Percentiles rank a stretch among this genome's conserved stretches.
phyloP scores from a whole-genome alignment of 805 yeast genomes.

The Wickerhamomyces silvicola region DNA sequence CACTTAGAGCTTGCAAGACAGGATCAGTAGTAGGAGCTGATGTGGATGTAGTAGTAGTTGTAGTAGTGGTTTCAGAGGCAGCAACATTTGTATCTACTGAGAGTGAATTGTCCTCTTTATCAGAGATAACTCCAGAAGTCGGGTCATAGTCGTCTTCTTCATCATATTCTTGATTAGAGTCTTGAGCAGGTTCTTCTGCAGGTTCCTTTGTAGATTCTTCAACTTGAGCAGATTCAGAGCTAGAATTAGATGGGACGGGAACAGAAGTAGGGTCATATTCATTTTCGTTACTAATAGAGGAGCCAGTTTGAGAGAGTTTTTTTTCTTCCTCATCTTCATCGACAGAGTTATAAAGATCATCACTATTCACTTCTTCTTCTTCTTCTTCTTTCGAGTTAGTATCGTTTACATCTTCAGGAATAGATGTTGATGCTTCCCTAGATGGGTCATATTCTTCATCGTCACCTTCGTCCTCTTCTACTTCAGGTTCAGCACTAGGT shows the following conservation, averaged over 20 bases:
- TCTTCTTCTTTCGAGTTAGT: constrained; percentile 1
- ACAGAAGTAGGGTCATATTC: constrained; percentile 9
- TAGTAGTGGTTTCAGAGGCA: neutral
- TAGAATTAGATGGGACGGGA: neutral
- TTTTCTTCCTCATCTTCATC: constrained; percentile 3
- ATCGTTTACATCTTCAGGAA: neutral
- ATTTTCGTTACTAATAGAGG: too few species aligned
- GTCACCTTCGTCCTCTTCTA: neutral
- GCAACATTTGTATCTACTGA: constrained; percentile 1
- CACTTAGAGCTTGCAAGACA: constrained; percentile 8
- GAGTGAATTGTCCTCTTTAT: too few species aligned
- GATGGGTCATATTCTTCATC: constrained; percentile 4
- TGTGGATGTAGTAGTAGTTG: constrained; percentile 2
- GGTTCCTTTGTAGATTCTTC: too few species aligned
- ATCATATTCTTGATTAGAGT: too few species aligned
- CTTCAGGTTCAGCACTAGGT: neutral
- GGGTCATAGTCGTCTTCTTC: constrained; percentile 8
- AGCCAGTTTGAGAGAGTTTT: neutral
- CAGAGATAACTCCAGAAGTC: constrained; percentile 1
- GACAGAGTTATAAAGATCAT: constrained; percentile 1
- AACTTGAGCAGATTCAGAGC: neutral
- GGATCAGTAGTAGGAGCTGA: constrained; percentile 8
- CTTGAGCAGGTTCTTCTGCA: too few species aligned
- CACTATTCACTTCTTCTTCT: constrained; percentile 1
- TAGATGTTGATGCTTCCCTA: neutral